Evolutionary conservation across 2,329 filamentous ascomycete species (phyloP).

Genomic region (Phialemoniopsis sp.): DNA sequence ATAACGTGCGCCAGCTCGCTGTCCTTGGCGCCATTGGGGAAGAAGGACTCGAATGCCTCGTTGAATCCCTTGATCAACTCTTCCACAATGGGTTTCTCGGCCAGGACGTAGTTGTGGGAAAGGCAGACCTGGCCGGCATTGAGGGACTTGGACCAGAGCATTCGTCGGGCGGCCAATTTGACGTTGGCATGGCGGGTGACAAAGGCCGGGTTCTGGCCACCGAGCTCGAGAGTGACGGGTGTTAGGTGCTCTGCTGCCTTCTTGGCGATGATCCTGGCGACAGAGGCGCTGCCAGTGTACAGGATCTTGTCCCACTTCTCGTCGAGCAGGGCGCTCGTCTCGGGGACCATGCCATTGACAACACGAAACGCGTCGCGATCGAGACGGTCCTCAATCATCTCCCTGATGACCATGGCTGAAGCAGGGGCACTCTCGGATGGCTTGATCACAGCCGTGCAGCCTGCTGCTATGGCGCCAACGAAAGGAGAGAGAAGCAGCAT

Average conservation of each 20-base stretch:
- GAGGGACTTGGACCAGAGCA: constrained; percentile 84
- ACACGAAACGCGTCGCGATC: constrained; percentile 73
- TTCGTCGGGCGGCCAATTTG: constrained; percentile 72
- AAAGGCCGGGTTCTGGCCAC: constrained; percentile 88
- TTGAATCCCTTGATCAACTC: constrained; percentile 73
- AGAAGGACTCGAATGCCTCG: constrained; percentile 69
- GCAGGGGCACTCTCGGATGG: constrained; percentile 79
- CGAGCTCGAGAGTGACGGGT: constrained; percentile 84
- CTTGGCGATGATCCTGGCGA: constrained; percentile 83
- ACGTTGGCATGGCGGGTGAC: constrained; percentile 80
- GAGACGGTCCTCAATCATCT: constrained; percentile 70
- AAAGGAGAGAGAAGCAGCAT: constrained; percentile 75
- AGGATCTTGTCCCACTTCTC: constrained; percentile 98
- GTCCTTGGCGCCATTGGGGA: constrained; percentile 74
- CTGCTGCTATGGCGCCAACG: constrained; percentile 86
- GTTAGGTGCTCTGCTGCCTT: constrained; percentile 89
- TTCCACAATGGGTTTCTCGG: constrained; percentile 70
- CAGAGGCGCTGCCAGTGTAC: constrained; percentile 78
- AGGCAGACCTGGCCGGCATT: constrained; percentile 92
- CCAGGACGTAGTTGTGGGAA: constrained; percentile 86
- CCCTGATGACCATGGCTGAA: constrained; percentile 73
- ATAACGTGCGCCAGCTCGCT: constrained; percentile 81
- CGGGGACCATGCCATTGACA: constrained; percentile 75
- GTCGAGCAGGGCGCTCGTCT: constrained; percentile 77
- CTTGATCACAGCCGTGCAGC: constrained; percentile 87